These are phyloP conservation scores for Diaporthe longicolla DNA, from an alignment of 2,329 filamentous ascomycete species.

Conservation along the genomic window DNA sequence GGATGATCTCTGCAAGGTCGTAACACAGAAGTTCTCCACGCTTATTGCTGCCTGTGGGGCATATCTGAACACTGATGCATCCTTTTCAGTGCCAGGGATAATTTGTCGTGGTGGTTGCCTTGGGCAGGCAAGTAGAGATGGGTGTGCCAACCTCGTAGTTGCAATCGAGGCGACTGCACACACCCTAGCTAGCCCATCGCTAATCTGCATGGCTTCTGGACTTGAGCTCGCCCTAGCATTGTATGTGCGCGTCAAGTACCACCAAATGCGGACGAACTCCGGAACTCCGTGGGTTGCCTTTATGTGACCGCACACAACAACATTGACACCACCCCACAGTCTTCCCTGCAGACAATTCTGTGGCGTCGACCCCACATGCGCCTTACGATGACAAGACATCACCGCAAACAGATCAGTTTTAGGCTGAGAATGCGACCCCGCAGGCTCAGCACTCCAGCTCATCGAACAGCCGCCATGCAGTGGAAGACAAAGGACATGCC, in stretches of 20 bases:
- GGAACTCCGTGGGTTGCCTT: not conserved
- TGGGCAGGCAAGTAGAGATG: not conserved
- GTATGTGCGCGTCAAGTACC: not conserved
- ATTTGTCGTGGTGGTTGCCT: not conserved
- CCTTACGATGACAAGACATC: constrained; percentile 12
- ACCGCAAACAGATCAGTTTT: not conserved
- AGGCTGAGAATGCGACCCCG: not conserved
- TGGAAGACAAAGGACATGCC: constrained; percentile 25
- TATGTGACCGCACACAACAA: not conserved
- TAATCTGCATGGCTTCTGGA: not conserved
- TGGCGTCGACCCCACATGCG: constrained; percentile 13
- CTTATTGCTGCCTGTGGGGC: not conserved
- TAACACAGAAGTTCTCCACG: constrained; percentile 4
- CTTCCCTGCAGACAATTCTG: not conserved
- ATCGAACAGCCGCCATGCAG: not conserved
- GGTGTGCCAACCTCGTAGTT: not conserved
- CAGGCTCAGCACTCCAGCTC: not conserved
- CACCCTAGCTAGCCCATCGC: not conserved
- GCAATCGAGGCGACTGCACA: not conserved
- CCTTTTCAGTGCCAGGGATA: not conserved
- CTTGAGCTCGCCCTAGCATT: not conserved
- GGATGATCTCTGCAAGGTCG: not conserved
- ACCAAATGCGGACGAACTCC: not conserved
- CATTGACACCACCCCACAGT: not conserved
- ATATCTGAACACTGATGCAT: not conserved